These are phyloP conservation scores for Suhomyces guaymorum DNA, from an alignment of 1,139 yeast genomes.

Conservation along the genomic window DNA sequence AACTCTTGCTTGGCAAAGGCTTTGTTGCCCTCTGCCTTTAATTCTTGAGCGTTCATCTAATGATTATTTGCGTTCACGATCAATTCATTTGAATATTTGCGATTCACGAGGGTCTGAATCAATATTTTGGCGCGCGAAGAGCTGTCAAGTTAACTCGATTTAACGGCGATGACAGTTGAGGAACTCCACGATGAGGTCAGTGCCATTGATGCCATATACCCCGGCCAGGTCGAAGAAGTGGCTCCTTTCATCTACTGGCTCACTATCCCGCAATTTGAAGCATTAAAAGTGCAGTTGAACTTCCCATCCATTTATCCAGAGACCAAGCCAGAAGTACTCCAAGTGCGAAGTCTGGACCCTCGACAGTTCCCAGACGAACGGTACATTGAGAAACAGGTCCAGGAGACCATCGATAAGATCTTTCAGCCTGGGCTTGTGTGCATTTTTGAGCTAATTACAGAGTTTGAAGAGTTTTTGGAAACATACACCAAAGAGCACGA, in stretches of 20 bases:
- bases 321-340: constrained; percentile 56
- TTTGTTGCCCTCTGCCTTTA: constrained; percentile 61
- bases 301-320: constrained; percentile 75
- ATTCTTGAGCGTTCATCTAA: constrained; percentile 24
- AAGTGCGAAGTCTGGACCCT: constrained; percentile 42
- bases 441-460: constrained; percentile 74
- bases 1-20: constrained; percentile 60
- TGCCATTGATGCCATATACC: constrained; percentile 89
- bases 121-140: background rate
- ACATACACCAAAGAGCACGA: constrained; percentile 27
- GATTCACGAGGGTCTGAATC: too few relatives aligned
- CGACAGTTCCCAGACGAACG: constrained; percentile 41
- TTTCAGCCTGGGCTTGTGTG: constrained; percentile 68
- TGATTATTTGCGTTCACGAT: too few relatives aligned
- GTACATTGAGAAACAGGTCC: constrained; percentile 46
- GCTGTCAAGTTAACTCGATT: background rate
- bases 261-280: constrained; percentile 63
- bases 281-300: constrained; percentile 58
- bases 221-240: constrained; percentile 45
- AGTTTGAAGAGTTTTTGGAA: constrained; percentile 54
- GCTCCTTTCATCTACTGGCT: constrained; percentile 51
- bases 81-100: too few relatives aligned
- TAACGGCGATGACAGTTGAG: constrained; percentile 43
- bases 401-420: constrained; percentile 49
- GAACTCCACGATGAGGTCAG: constrained; percentile 75